These are phyloP conservation scores for Sphagnurus paluster DNA, from an alignment of 1,284 basidiomycete species.

Conservation along the genomic window DNA sequence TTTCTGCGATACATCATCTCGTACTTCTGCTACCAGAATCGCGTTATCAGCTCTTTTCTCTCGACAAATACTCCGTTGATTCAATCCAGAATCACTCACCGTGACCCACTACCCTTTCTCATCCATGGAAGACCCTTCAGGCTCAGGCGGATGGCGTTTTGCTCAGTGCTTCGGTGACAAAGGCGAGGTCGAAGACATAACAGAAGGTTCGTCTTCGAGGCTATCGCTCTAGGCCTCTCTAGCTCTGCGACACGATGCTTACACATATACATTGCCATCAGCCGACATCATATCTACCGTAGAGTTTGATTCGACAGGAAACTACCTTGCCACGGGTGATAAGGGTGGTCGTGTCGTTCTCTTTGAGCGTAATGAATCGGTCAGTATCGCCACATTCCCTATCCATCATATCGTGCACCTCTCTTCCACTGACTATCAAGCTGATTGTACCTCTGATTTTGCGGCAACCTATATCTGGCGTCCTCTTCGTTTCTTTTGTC, in stretches of 20 bases:
- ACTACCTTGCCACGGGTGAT: slow-evolving; percentile 99
- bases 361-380: slow-evolving; percentile 97
- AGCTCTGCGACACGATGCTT: slow-evolving; percentile 14
- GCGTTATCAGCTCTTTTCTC: slow-evolving; percentile 19
- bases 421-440: slow-evolving; percentile 15
- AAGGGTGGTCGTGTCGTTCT: slow-evolving; percentile 98
- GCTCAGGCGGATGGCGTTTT: slow-evolving; percentile 93
- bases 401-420: slow-evolving; percentile 10
- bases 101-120: slow-evolving; percentile 22
- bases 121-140: slow-evolving; percentile 74
- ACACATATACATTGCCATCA: slow-evolving; percentile 39
- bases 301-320: slow-evolving; percentile 99
- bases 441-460: slow-evolving; percentile 29
- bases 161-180: slow-evolving; percentile 99
- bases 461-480: slow-evolving; percentile 19
- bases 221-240: slow-evolving; percentile 1
- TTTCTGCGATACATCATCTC: slow-evolving; percentile 25
- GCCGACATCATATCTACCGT: slow-evolving; percentile 99
- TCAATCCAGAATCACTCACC: slow-evolving; percentile 21
- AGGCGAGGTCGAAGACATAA: slow-evolving; percentile 99
- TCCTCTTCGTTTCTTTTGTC: slow-evolving; percentile 6
- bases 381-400: slow-evolving; percentile 44
- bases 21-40: slow-evolving; percentile 12
- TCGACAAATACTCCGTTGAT: slow-evolving; percentile 21
- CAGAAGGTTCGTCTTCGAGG: slow-evolving; percentile 73